Percentiles rank a stretch among this genome's conserved stretches.
phyloP scores from a whole-genome alignment of 139 green algal species.

The Penium margaritaceum region DNA sequence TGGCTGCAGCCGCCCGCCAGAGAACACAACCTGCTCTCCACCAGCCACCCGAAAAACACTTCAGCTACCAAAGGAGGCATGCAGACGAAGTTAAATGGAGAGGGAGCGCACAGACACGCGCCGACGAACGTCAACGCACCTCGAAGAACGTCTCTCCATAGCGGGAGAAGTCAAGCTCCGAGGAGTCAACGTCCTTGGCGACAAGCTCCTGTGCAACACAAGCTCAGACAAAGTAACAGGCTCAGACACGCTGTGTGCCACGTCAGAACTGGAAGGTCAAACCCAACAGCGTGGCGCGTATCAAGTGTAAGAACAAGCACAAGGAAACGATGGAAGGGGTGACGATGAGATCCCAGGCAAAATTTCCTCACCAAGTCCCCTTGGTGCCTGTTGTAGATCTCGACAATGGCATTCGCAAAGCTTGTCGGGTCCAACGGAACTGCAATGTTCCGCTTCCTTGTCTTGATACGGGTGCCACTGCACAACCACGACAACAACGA shows the following conservation, averaged over 20 bases:
- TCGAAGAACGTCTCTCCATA: constrained; percentile 96
- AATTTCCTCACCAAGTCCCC: constrained; percentile 46
- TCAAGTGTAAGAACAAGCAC: constrained; percentile 9
- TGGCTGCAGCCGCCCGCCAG: constrained; percentile 20
- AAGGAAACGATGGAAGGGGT: background rate
- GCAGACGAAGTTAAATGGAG: too few species aligned
- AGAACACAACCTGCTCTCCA: constrained; percentile 34
- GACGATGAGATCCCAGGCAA: background rate
- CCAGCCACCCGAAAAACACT: too few species aligned
- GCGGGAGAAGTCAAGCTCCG: constrained; percentile 80
- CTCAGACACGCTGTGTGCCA: too few species aligned
- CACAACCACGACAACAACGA: constrained; percentile 5
- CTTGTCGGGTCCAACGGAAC: constrained; percentile 82
- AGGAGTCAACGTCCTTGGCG: constrained; percentile 43
- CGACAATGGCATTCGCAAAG: constrained; percentile 81
- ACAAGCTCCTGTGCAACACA: constrained; percentile 35
- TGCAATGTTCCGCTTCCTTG: constrained; percentile 90
- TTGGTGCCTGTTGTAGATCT: constrained; percentile 70
- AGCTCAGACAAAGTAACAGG: too few species aligned
- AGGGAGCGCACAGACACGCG: too few species aligned
- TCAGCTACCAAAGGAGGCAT: too few species aligned
- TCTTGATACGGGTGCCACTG: constrained; percentile 69
- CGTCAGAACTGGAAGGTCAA: background rate
- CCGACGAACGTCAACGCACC: too few species aligned
- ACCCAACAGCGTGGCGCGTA: background rate